Evolutionary conservation across 169 alveolate species (phyloP), one percentile per base, ranked within the genome.

Genomic region (Cryptosporidium muris): DNA sequence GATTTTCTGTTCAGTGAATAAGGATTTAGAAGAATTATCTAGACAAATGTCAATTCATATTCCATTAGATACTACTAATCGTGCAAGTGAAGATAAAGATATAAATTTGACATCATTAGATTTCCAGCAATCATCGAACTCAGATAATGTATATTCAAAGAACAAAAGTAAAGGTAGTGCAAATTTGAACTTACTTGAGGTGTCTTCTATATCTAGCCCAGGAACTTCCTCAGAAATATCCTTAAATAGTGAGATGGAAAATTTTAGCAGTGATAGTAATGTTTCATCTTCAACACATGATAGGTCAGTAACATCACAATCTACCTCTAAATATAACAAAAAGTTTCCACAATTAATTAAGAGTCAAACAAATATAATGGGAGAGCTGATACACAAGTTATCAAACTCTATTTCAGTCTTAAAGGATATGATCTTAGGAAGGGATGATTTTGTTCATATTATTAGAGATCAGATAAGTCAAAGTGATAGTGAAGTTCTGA

Each of bases 381-480:
- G 60, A 43, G 42, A 43, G 7, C 47, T 74, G 34, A 74, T 74
- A 16, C 43, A 58, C 11, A 74, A 74, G 51, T 48, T 74, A 14
- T 54, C 85, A 5, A 11, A 12, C n/a, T 74, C 85, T n/a, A 74
- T 74, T 47, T 56, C 67, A 7, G 60, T 43, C 34, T 25, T 74
- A 62, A 74, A 74, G 49, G 60, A 74, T 54, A 74, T 74, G 60
- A 68, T 74, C 4, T 14, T 74, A 37, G 85, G 85, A 9, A 74
- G 60, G 25, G 85, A 74, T 37, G 60, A 74, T 9, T 74, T 74
- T 40, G 62, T 51, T 4, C n/a, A 47, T 9, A 40, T 74, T 58
- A 12, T 74, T 43, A 56, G 85, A 16, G 85, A 74, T 2, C 85
- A 74, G 38, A 74, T 74, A 60, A 66, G 60, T 14, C 54, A 74